Base-by-base conservation (phyloP, 257 asterid species). In the Mitragyna speciosa region DNA sequence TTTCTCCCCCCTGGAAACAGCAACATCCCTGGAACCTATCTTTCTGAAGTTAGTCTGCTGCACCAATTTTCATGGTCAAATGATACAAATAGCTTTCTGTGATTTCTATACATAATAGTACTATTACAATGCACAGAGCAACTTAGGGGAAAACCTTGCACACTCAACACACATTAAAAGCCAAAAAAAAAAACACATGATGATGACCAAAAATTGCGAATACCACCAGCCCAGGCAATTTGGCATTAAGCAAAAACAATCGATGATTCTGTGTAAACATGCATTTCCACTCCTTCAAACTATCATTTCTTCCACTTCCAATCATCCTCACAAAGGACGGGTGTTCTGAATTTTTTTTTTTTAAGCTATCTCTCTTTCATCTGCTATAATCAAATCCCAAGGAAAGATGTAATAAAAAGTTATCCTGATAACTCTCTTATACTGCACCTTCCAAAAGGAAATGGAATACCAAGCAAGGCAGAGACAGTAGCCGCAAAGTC, bases 391-490 rank as follows among this genome's bases (percentile, higher is more conserved):
- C 12, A 39, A 31, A 39, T 19, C 3, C 17, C 20, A 43, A 70
- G 52, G n/a, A 45, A 70, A 41, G 8, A 41, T 43, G 26, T 0
- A 70, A 41, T 11, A 36, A 24, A 70, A 70, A 45, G 36, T 41
- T 43, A 22, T 70, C 47, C 22, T 22, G 56, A 48, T 22, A 70
- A 28, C 5, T 39, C 68, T 86, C 72, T 82, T 78, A 78, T 73
- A 76, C 77, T 59, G 84, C 88, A 94, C 98, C 98, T 95, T 88
- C 99, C 98, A 84, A 95, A 95, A 79, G 99, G 98, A 90, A 91
- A 88, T 51, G 99, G 98, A 83, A 95, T 58, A 76, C 97, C 99
- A 82, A 95, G 92, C 85, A 95, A 87, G 26, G 98, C 93, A 87
- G 96, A 90, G 41, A 93, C 93, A 75, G 99, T 93, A 26, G 89